Evolutionary conservation across 148 eudicot genomes (phyloP), one percentile per base, ranked within the genome.

Genomic region (Rhododendron ferrugineum): DNA sequence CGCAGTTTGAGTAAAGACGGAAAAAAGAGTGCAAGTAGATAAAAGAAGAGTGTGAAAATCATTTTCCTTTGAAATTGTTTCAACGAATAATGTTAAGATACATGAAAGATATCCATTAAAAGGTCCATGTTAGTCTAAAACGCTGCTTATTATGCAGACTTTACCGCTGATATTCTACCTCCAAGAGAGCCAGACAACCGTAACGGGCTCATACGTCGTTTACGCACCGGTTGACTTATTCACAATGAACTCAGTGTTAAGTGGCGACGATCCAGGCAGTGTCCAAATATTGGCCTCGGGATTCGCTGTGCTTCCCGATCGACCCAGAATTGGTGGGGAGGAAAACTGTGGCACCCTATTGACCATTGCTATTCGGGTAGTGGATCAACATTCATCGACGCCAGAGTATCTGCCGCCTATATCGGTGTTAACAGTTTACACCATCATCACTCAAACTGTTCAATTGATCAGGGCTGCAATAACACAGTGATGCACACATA

Each of bases 201-300:
- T 85, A 0, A 73, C 85, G 15, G 91, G 88, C 16, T 89, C 87
- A 36, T 93, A 91, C 75, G 77, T 90, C 5, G 81, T 90, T 49
- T 88, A 87, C 18, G 88, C 93, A 20, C 92, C 93, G 0, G 64
- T 93, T 0, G 91, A 90, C 28, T n/a, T 73, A 11, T 36, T 80
- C 9, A 80, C 93, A 0, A 14, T 90, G 84, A 72, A 86, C 23
- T 82, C 84, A 4, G 70, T 90, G 26, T 70, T 89, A 2, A 85
- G 79, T 47, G 89, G 91, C 42, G 85, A 83, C 16, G 80, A 85
- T 54, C 40, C 87, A 0, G 88, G 87, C 70, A 36, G 73, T 1
- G 86, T 91, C 8, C 89, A 88, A 34, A 84, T 92, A 14, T 75
- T 92, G 83, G 82, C 93, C 23, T 91, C 92, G 0, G 92, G 95